Evolutionary conservation across 495 filamentous ascomycete species (phyloP), one percentile per base, ranked within the genome.

Genomic region (Lophium mytilinum): DNA sequence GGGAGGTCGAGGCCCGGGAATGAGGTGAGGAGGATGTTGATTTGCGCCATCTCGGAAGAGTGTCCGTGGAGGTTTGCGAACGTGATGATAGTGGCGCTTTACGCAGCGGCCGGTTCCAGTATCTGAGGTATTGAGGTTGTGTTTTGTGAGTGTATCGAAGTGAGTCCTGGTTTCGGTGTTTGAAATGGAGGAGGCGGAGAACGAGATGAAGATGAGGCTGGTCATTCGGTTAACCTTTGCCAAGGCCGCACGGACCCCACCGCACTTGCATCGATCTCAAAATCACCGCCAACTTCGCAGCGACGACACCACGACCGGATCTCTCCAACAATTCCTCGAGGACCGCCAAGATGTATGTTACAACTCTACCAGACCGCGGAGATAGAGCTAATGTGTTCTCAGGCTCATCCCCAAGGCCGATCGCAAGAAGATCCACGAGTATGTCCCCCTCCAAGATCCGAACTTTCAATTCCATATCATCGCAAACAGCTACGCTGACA

Each of bases 401-500:
- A 90, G 84, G 92, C 86, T 98, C 82, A 98, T 98, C 79, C 93
- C 93, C 71, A 97, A 97, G 84, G 85, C 87, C 74, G 93, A 98
- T 80, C 90, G 93, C 79, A 97, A 97, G 87, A 92, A 93, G 85
- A 96, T 98, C 81, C 94, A 98, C 80, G 89, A 97, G 86, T 66
- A 21, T 55, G 62, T 61, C 21, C 15, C 15, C 21, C 45, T 19
- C 14, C 6, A 12, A 41, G 9, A 41, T 41, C 9, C 39, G 39
- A 12, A 41, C 39, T 9, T 9, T 41, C 11, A 12, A 17, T 42
- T 17, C n/a, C 21, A n/a, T 51, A 21, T 43, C 21, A 34, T 61
- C 37, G 55, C 51, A 51, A 24, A 9, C 11, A 33, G 24, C 19
- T 50, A 52, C n/a, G 55, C 43, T 40, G 10, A 19, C 11, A 24